phyloP scores from a whole-genome alignment of 371 early-diverging fungal genomes.

The Mortierella sp. region DNA sequence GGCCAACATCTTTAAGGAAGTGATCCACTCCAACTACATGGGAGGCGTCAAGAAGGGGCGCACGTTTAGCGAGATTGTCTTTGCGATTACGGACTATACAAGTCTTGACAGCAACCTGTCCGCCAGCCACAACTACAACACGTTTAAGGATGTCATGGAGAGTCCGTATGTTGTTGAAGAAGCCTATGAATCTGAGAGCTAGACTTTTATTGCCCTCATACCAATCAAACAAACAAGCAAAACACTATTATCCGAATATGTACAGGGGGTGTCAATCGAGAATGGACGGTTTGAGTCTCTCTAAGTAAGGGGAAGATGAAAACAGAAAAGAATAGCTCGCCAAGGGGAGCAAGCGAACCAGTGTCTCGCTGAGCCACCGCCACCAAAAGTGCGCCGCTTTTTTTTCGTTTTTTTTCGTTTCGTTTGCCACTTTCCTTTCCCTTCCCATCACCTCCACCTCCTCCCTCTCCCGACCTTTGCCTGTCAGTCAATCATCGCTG shows the following conservation, averaged over 20 bases:
- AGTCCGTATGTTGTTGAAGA: constrained; percentile 29
- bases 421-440: neutral
- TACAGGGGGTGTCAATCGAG: neutral
- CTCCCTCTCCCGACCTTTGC: neutral
- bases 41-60: constrained; percentile 54
- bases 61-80: constrained; percentile 48
- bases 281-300: neutral
- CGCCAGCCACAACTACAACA: constrained; percentile 34
- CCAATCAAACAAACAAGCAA: neutral
- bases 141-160: constrained; percentile 55
- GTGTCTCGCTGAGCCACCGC: constrained; percentile 22
- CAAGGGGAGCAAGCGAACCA: neutral
- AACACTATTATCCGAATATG: neutral
- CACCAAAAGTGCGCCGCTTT: constrained; percentile 17
- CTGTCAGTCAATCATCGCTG: neutral
- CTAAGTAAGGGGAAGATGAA: too few relatives aligned
- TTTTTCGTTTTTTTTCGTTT: neutral
- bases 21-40: constrained; percentile 56
- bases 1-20: constrained; percentile 60
- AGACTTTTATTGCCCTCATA: neutral
- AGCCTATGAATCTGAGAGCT: neutral
- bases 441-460: neutral
- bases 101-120: constrained; percentile 26
- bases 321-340: neutral
- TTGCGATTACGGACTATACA: constrained; percentile 48